Base-by-base conservation (phyloP, 345 rosid species). In the Orychophragmus violaceus region DNA sequence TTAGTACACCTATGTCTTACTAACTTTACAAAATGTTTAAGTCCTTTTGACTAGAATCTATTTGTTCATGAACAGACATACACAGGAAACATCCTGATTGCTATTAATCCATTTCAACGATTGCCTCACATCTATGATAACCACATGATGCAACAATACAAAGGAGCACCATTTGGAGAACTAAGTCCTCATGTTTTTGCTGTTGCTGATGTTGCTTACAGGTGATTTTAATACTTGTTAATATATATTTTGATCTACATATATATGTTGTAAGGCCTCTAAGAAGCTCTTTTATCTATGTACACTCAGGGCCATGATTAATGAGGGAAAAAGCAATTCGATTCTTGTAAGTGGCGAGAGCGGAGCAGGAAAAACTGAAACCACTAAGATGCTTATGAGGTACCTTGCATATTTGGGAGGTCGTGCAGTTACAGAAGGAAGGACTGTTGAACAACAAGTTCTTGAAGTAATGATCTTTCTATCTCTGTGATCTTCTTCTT, bases 351-450 rank as follows among this genome's bases (percentile, higher is more conserved):
- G 63, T 58, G 63, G 63, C 1, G 63, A 58, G 28, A 58, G 63
- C 16, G 63, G 63, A 22, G 63, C 63, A 13, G 63, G 63, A 7
- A 58, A 58, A n/a, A 58, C 63, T n/a, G 63, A 58, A 39, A 58
- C 63, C 19, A 58, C 63, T n/a, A 58, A 58, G 48, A 58, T 58
- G 63, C 48, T 58, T 21, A 58, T 58, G 63, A 22, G 63, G 2
- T 58, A 58, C 48, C 48, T 58, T 36, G 63, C 63, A 8, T 58
- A 21, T 23, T 3, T 58, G 8, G 63, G 63, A 3, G 63, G 63
- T 8, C 44, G 32, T 5, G 28, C 30, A 7, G 63, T 24, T 37
- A 39, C 44, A 3, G 63, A 58, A 37, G 63, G 63, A 7, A 3
- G 63, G 8, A 58, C 63, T 7, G 63, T 58, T 22, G 63, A 58